Percentiles rank a stretch among this genome's conserved stretches.
Conservation (phyloP, 176 grass and related monocot species). For the Oryza nivara region DNA sequence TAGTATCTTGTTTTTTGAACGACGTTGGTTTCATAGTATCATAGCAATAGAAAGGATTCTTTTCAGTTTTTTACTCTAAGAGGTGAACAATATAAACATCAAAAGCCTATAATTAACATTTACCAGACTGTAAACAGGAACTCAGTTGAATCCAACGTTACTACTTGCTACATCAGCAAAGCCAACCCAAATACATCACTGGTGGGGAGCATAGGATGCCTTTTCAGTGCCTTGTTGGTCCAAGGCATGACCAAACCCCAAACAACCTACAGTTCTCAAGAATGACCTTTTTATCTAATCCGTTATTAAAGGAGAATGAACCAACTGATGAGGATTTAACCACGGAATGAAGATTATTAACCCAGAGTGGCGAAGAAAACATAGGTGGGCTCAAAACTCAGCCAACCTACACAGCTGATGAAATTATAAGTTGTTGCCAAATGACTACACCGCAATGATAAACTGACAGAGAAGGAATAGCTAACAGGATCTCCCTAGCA, state of each 20-base stretch:
- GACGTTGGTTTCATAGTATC: no score
- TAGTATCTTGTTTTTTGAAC: background rate
- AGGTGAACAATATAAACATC: background rate
- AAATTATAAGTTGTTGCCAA: background rate
- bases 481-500: background rate
- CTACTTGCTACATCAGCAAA: background rate
- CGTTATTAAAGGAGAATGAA: background rate
- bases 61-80: background rate
- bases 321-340: background rate
- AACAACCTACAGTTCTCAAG: background rate
- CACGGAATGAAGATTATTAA: background rate
- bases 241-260: background rate
- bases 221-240: background rate
- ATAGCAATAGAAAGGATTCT: background rate
- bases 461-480: background rate
- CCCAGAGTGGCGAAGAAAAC: background rate
- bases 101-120: background rate
- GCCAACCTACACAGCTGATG: background rate
- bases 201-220: background rate
- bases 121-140: background rate
- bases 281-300: slow-evolving; percentile 2
- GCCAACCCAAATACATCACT: background rate
- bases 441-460: background rate
- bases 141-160: slow-evolving; percentile 1
- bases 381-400: background rate